Evolutionary conservation across 768 basidiomycete genomes (phyloP).

Genomic region (Psilocybe tampanensis): DNA sequence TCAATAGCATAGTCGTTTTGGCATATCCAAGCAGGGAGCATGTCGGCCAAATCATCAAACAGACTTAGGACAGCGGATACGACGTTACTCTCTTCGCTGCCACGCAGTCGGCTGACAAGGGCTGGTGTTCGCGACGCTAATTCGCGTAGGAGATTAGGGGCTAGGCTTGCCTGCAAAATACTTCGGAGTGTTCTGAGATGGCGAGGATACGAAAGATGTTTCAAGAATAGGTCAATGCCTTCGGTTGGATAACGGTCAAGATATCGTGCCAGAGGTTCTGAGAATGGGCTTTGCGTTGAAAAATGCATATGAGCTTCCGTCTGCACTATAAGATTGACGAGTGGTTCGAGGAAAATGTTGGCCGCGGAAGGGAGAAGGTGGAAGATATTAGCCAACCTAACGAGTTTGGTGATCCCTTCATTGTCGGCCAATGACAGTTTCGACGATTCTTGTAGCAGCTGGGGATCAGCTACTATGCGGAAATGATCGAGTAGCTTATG

Average conservation of each 20-base stretch:
- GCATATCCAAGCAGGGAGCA: conserved; percentile 71
- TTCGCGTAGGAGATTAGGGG: conserved; percentile 74
- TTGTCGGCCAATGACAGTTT: conserved; percentile 83
- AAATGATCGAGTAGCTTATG: conserved; percentile 97
- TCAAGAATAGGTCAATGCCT: conserved; percentile 83
- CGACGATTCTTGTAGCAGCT: conserved; percentile 79
- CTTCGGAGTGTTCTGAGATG: conserved; percentile 84
- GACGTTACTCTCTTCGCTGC: conserved; percentile 48
- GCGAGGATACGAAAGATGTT: conserved; percentile 74
- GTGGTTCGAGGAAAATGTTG: conserved; percentile 85
- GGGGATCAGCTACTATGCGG: conserved; percentile 87
- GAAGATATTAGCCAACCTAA: conserved; percentile 96
- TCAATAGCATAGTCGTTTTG: conserved; percentile 71
- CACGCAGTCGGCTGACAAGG: conserved; percentile 55
- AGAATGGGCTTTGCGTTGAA: conserved; percentile 88
- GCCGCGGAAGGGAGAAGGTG: conserved; percentile 94
- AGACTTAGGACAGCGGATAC: conserved; percentile 75
- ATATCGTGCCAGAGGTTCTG: conserved; percentile 88
- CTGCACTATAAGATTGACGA: conserved; percentile 88
- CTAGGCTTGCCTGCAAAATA: conserved; percentile 78
- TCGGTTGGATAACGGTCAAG: conserved; percentile 88
- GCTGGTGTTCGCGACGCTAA: conserved; percentile 58
- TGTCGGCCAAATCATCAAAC: conserved; percentile 71
- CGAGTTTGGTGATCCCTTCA: conserved; percentile 89
- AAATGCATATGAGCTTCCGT: conserved; percentile 93